A percentile compares a stretch with the other conserved stretches of the same genome.
These are phyloP conservation scores for Echites panduratus DNA, from an alignment of 257 asterid genomes.

Conservation along the genomic window DNA sequence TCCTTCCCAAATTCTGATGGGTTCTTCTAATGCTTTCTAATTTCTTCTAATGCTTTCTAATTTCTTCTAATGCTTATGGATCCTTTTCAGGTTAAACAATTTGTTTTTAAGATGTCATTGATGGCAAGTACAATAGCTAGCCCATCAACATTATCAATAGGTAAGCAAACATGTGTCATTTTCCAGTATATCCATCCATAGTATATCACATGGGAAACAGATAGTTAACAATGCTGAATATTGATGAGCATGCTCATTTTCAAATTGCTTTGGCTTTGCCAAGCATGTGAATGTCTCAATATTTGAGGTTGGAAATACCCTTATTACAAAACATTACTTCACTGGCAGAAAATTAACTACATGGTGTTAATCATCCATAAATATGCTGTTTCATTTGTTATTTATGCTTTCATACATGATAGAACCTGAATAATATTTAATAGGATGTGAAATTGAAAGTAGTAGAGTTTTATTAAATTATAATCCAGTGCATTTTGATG, in stretches of 20 bases:
- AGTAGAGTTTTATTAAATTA: not conserved
- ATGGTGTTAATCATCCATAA: not conserved
- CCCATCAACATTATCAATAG: conserved; percentile 27
- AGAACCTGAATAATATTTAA: not conserved
- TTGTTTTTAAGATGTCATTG: conserved; percentile 27
- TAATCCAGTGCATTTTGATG: not conserved
- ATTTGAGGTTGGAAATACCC: not conserved
- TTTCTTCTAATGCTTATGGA: conserved; percentile 2
- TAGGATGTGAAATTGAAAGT: not conserved
- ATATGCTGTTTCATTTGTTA: not conserved
- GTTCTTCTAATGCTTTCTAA: too few relatives aligned
- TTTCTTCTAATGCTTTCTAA: too few relatives aligned
- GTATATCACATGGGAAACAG: too few relatives aligned
- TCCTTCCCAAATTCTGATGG: not conserved
- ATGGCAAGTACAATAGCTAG: conserved; percentile 28
- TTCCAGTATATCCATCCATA: not conserved
- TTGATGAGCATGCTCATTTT: not conserved
- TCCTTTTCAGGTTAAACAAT: conserved; percentile 12
- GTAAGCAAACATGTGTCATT: conserved; percentile 24
- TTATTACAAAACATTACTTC: not conserved
- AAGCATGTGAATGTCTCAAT: not conserved
- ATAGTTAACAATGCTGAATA: not conserved
- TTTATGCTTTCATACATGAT: not conserved
- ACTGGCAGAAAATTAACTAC: not conserved
- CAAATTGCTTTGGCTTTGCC: not conserved